phyloP scores from a whole-genome alignment of 2,329 filamentous ascomycete genomes.

The Pyricularia grisea region DNA sequence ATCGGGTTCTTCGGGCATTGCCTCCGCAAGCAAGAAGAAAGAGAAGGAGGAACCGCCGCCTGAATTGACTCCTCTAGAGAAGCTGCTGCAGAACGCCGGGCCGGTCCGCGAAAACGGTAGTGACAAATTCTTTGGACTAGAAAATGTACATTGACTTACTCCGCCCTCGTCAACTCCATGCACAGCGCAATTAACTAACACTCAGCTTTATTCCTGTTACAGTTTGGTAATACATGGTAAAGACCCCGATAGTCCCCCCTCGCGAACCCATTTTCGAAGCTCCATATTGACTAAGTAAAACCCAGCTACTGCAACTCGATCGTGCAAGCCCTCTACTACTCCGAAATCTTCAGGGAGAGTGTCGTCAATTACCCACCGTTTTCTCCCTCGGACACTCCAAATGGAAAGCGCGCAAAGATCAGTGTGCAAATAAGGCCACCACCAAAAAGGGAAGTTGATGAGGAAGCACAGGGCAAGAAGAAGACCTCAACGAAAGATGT shows the following conservation, averaged over 20 bases:
- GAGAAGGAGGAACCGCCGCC: conserved; percentile 47
- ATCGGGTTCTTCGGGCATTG: conserved; percentile 31
- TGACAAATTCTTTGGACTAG: conserved; percentile 96
- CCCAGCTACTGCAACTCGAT: conserved; percentile 96
- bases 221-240: conserved; percentile 98
- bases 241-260: conserved; percentile 11
- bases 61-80: conserved; percentile 55
- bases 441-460: conserved; percentile 38
- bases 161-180: conserved; percentile 7
- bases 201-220: conserved; percentile 7
- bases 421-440: conserved; percentile 52
- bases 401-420: conserved; percentile 45
- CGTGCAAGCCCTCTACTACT: conserved; percentile 94
- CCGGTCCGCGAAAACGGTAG: conserved; percentile 78
- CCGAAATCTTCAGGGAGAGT: conserved; percentile 83
- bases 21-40: conserved; percentile 36
- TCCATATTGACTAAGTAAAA: not conserved
- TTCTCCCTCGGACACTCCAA: conserved; percentile 60
- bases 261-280: not conserved
- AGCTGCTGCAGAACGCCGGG: conserved; percentile 75
- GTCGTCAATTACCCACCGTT: conserved; percentile 82
- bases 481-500: conserved; percentile 45
- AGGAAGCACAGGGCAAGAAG: conserved; percentile 33
- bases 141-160: conserved; percentile 64
- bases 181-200: conserved; percentile 4